Conservation (phyloP, 192 early-diverging fungal species). For the Kappamyces sp. region DNA sequence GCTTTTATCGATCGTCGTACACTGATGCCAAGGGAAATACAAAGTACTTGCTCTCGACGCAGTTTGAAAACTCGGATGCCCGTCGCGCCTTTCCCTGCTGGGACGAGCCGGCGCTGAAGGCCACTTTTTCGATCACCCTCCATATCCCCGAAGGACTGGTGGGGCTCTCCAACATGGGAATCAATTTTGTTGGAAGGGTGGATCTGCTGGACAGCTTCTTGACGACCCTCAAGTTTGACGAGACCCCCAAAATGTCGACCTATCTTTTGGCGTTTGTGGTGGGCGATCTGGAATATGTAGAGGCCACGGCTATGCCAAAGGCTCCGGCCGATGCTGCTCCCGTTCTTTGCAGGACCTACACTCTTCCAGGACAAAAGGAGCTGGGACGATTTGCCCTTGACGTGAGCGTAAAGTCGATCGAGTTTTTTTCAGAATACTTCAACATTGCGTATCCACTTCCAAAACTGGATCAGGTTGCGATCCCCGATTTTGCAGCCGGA, state of each 20-base stretch:
- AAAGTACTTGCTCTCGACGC: conserved; percentile 77
- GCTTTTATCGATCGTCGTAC: conserved; percentile 89
- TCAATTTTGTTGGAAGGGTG: conserved; percentile 39
- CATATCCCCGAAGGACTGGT: conserved; percentile 58
- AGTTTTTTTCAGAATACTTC: conserved; percentile 71
- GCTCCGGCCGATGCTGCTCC: conserved; percentile 42
- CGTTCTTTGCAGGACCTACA: conserved; percentile 71
- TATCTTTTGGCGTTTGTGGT: conserved; percentile 84
- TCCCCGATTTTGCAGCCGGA: conserved; percentile 70
- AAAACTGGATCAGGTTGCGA: conserved; percentile 70
- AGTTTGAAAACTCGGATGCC: conserved; percentile 94
- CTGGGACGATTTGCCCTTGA: conserved; percentile 66
- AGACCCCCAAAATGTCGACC: conserved; percentile 77
- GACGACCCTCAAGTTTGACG: conserved; percentile 75
- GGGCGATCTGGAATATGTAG: conserved; percentile 78
- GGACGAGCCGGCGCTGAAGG: conserved; percentile 87
- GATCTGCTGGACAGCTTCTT: conserved; percentile 21
- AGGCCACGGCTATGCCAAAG: conserved; percentile 51
- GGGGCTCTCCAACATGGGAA: conserved; percentile 86
- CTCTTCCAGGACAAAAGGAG: conserved; percentile 60
- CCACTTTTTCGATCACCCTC: conserved; percentile 81
- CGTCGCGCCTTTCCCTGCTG: conserved; percentile 78
- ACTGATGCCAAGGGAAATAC: conserved; percentile 46
- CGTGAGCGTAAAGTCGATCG: conserved; percentile 50
- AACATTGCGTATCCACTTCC: conserved; percentile 79